Evolutionary conservation across 306 rosid species (phyloP).

Genomic region (Dalbergia cultrata): DNA sequence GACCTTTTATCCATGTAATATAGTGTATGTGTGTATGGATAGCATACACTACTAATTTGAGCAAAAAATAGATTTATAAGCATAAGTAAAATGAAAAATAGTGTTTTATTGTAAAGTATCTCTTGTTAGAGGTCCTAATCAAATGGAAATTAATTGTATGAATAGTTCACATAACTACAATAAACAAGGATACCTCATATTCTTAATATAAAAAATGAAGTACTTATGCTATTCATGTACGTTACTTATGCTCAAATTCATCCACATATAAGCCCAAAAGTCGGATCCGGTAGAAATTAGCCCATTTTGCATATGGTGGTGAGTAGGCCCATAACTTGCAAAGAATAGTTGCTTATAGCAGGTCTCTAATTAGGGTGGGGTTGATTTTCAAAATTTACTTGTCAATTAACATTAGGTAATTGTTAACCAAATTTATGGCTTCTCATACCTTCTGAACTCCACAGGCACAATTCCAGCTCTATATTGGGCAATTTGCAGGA

Average conservation of each 20-base stretch:
- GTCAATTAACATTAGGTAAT: neutral
- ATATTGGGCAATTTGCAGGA: slow-evolving; percentile 79
- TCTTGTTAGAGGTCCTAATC: no score
- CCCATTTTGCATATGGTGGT: neutral
- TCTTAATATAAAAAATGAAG: no score
- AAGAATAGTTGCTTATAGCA: neutral
- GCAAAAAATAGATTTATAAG: neutral
- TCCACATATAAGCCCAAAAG: neutral
- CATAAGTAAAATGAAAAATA: neutral
- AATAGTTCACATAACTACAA: no score
- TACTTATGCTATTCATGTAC: neutral
- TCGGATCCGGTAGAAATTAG: neutral
- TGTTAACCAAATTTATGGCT: no score
- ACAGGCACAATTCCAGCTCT: slow-evolving; percentile 89
- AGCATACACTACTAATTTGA: neutral
- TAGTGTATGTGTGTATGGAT: neutral
- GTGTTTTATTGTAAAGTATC: no score
- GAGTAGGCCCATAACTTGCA: neutral
- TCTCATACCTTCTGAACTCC: slow-evolving; percentile 69
- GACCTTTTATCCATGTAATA: neutral
- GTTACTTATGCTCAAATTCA: neutral
- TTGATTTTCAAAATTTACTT: neutral
- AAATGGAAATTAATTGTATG: no score
- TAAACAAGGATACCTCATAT: no score
- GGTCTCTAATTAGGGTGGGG: neutral